Percentiles rank a stretch among this genome's conserved stretches.
Evolutionary conservation across 768 basidiomycete species (phyloP).

Genomic region (Pisolithus orientalis): DNA sequence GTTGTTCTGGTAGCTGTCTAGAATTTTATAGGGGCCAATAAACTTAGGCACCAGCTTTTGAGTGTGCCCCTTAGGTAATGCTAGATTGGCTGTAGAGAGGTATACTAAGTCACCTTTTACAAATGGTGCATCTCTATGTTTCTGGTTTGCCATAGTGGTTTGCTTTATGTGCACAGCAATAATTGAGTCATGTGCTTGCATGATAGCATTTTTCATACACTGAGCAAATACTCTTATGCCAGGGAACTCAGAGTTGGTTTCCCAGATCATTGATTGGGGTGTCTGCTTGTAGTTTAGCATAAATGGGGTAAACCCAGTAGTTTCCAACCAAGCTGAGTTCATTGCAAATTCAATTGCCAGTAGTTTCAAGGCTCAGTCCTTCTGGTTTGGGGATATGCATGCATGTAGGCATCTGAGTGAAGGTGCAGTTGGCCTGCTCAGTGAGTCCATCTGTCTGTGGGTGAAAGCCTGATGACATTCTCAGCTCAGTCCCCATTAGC

Average conservation of each 20-base stretch:
- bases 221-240: slow-evolving; percentile 21
- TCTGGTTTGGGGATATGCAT: no score
- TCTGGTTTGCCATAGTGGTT: no score
- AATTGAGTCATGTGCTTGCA: slow-evolving; percentile 24
- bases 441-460: slow-evolving; percentile 34
- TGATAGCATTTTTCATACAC: slow-evolving; percentile 16
- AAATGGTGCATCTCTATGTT: no score
- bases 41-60: slow-evolving; percentile 31
- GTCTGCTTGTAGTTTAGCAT: slow-evolving; percentile 27
- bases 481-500: no score
- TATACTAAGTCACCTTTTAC: no score
- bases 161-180: no score
- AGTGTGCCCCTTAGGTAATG: slow-evolving; percentile 29
- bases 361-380: no score
- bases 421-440: slow-evolving; percentile 26
- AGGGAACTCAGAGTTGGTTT: slow-evolving; percentile 17
- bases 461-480: no score
- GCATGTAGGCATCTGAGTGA: slow-evolving; percentile 27
- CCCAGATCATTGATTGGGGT: slow-evolving; percentile 28
- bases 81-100: no score
- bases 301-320: slow-evolving; percentile 33
- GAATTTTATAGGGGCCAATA: slow-evolving; percentile 29
- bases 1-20: no score
- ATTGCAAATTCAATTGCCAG: no score
- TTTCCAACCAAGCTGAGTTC: slow-evolving; percentile 21